Evolutionary conservation across 768 basidiomycete genomes (phyloP).

Genomic region (Amylocystis lapponica): DNA sequence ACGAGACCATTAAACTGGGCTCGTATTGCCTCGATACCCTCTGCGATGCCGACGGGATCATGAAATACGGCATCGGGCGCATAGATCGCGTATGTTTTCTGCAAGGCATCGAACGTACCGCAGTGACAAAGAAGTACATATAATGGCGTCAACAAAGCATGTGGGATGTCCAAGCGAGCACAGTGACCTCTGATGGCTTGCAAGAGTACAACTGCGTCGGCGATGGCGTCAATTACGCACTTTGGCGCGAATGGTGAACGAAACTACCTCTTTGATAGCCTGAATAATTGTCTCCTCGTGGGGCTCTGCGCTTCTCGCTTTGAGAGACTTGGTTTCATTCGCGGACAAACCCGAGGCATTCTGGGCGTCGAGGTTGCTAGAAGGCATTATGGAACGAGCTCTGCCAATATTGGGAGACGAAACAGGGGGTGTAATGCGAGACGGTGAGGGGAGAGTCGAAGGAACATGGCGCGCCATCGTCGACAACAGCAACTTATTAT

Average conservation of each 20-base stretch:
- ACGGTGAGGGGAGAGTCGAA: slow-evolving; percentile 1
- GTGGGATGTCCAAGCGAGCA: background rate
- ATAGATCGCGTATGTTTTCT: slow-evolving; percentile 42
- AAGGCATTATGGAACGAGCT: slow-evolving; percentile 10
- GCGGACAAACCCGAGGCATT: slow-evolving; percentile 38
- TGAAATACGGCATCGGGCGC: slow-evolving; percentile 37
- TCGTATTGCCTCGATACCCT: slow-evolving; percentile 34
- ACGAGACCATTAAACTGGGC: slow-evolving; percentile 40
- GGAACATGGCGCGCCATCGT: background rate
- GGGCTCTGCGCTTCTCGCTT: slow-evolving; percentile 29
- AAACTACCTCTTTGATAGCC: slow-evolving; percentile 36
- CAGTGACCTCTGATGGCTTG: slow-evolving; percentile 29
- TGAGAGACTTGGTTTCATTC: slow-evolving; percentile 31
- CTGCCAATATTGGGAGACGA: background rate
- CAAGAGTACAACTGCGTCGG: slow-evolving; percentile 32
- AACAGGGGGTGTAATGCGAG: background rate
- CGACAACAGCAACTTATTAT: too few species aligned
- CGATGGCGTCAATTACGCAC: background rate
- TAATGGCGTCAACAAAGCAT: too few species aligned
- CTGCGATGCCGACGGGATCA: slow-evolving; percentile 41
- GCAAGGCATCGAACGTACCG: background rate
- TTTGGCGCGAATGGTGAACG: slow-evolving; percentile 4
- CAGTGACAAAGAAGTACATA: too few species aligned
- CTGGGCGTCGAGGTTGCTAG: slow-evolving; percentile 15
- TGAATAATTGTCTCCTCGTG: slow-evolving; percentile 33